phyloP scores from a whole-genome alignment of 106 monocot genomes.

The Phalaenopsis aphrodite region DNA sequence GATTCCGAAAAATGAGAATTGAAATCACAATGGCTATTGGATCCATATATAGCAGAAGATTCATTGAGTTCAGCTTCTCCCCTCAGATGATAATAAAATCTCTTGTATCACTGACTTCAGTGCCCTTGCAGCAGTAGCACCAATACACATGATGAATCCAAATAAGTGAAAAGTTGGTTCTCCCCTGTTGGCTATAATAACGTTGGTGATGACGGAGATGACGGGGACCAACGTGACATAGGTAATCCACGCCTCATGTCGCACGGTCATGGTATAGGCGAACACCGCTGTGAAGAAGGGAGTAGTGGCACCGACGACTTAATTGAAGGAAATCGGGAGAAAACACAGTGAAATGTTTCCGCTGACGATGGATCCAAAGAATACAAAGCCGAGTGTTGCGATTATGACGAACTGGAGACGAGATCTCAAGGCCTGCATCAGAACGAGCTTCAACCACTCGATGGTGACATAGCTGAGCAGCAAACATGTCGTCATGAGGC shows the following conservation, averaged over 20 bases:
- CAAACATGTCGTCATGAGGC: slow-evolving; percentile 7
- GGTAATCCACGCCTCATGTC: slow-evolving; percentile 25
- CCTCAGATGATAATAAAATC: slow-evolving; percentile 52
- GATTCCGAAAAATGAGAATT: slow-evolving; percentile 79
- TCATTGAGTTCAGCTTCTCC: slow-evolving; percentile 38
- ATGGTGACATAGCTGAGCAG: slow-evolving; percentile 29
- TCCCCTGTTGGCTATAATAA: slow-evolving; percentile 27
- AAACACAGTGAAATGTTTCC: slow-evolving; percentile 24
- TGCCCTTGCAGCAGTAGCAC: slow-evolving; percentile 60
- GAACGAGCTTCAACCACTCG: slow-evolving; percentile 20
- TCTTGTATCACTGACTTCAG: slow-evolving; percentile 59
- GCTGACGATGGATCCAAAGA: slow-evolving; percentile 29
- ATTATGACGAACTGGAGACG: slow-evolving; percentile 29
- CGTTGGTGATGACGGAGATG: slow-evolving; percentile 18
- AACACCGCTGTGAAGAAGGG: background rate
- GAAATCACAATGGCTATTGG: slow-evolving; percentile 51
- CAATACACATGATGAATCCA: slow-evolving; percentile 65
- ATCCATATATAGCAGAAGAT: slow-evolving; percentile 17
- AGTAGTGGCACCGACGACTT: slow-evolving; percentile 29
- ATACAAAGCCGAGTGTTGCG: slow-evolving; percentile 23
- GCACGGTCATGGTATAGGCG: slow-evolving; percentile 23
- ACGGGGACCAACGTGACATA: slow-evolving; percentile 21
- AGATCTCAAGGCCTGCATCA: slow-evolving; percentile 18
- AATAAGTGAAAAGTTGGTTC: slow-evolving; percentile 72
- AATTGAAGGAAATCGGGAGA: slow-evolving; percentile 25